phyloP scores from a whole-genome alignment of 1,284 basidiomycete species.

The Puccinia polysora region DNA sequence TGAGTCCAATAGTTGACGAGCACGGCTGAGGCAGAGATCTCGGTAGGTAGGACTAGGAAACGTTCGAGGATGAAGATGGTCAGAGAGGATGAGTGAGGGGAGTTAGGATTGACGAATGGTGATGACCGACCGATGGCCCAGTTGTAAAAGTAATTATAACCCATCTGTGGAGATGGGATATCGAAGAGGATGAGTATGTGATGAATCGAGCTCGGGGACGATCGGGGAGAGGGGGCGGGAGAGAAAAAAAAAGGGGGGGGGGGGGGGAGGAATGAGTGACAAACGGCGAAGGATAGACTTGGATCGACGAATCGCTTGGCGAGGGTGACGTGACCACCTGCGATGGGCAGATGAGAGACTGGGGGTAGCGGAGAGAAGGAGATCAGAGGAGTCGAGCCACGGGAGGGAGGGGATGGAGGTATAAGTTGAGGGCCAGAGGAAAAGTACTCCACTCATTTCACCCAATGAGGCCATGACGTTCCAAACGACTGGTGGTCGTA shows the following conservation, averaged over 20 bases:
- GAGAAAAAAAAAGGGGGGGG: background rate
- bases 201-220: background rate
- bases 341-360: conserved; percentile 52
- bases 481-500: conserved; percentile 42
- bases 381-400: conserved; percentile 52
- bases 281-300: conserved; percentile 60
- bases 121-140: conserved; percentile 36
- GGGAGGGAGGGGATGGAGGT: conserved; percentile 55
- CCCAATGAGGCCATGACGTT: conserved; percentile 55
- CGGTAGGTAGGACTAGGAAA: conserved; percentile 53
- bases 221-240: background rate
- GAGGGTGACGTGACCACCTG: conserved; percentile 71
- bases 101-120: background rate
- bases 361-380: conserved; percentile 58
- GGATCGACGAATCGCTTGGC: conserved; percentile 74
- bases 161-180: conserved; percentile 14
- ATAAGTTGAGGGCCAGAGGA: conserved; percentile 59
- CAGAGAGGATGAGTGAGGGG: background rate
- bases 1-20: conserved; percentile 55
- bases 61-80: conserved; percentile 48
- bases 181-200: background rate
- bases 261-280: conserved; percentile 4
- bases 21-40: conserved; percentile 54
- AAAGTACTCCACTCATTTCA: conserved; percentile 53
- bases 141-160: conserved; percentile 53